Evolutionary conservation across 768 basidiomycete species (phyloP), one percentile per base, ranked within the genome.

Genomic region (Collybiopsis luxurians): DNA sequence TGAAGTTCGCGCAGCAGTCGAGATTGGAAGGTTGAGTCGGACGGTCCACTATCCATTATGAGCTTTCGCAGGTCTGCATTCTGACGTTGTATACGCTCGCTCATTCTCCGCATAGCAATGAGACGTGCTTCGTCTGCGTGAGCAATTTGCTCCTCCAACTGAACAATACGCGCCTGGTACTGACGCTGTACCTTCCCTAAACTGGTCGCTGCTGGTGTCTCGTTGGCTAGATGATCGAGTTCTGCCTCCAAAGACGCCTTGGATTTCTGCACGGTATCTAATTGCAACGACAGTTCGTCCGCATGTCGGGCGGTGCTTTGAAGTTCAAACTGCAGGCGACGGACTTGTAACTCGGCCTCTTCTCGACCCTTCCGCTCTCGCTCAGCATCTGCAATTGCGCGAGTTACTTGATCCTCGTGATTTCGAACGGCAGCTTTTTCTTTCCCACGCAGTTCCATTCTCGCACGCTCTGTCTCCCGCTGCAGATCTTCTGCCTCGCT

Each of bases 401-500:
- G 82, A 24, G 74, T 61, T 0, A 80, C 80, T 64, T 75, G 79
- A 55, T 88, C 84, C 60, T 89, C 88, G 56, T 86, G 84, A 2
- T 78, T 71, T 60, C 78, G 79, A n/a, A 39, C 50, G 23, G 75
- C 75, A 11, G 79, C 80, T 71, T 89, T 92, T 64, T 90, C 90
- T 64, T 86, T 87, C 17, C 78, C 78, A 27, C 87, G 77, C 21
- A 89, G 69, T 59, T 84, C 85, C 3, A 80, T 72, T 36, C 85
- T 80, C 64, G 88, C 90, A 53, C 77, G 77, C 65, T 92, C 90
- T 23, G 84, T 85, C 66, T 90, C 87, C 38, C 90, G 79, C 19
- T 76, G 75, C 38, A 90, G 71, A 67, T 98, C 95, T 67, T 97
- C 95, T 3, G 87, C 82, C 66, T 98, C 95, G 28, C 82, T 81